These are phyloP conservation scores for Daldinia decipiens DNA, from an alignment of 495 filamentous ascomycete genomes.

Conservation along the genomic window DNA sequence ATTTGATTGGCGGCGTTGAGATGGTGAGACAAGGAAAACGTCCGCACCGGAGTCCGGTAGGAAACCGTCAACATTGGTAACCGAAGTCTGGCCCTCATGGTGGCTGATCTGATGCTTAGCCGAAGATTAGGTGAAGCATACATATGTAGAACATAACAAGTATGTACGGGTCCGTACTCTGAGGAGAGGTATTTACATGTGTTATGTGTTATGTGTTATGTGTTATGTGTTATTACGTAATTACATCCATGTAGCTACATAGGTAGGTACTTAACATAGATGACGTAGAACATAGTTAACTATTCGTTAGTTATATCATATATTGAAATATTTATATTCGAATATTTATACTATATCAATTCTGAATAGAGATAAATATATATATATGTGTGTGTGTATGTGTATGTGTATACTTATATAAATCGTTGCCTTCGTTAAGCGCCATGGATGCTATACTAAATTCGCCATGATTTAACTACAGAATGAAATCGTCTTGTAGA, in stretches of 20 bases:
- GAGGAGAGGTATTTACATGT: no score
- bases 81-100: constrained; percentile 12
- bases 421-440: not conserved
- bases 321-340: no score
- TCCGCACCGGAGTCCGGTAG: constrained; percentile 6
- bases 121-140: not conserved
- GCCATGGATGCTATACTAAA: not conserved
- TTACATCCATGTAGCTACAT: no score
- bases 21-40: constrained; percentile 48
- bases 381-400: not conserved
- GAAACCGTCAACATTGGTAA: not conserved
- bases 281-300: no score
- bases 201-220: no score
- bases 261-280: no score
- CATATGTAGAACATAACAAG: constrained; percentile 2
- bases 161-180: no score
- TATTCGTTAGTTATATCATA: no score
- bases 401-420: not conserved
- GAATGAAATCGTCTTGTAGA: not conserved
- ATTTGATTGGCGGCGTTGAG: constrained; percentile 55
- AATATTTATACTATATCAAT: no score
- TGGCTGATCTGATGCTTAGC: not conserved
- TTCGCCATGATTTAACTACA: not conserved
- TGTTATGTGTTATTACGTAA: no score
- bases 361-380: no score